phyloP scores from a whole-genome alignment of 1,284 basidiomycete genomes.

The Polyporus tsugae region DNA sequence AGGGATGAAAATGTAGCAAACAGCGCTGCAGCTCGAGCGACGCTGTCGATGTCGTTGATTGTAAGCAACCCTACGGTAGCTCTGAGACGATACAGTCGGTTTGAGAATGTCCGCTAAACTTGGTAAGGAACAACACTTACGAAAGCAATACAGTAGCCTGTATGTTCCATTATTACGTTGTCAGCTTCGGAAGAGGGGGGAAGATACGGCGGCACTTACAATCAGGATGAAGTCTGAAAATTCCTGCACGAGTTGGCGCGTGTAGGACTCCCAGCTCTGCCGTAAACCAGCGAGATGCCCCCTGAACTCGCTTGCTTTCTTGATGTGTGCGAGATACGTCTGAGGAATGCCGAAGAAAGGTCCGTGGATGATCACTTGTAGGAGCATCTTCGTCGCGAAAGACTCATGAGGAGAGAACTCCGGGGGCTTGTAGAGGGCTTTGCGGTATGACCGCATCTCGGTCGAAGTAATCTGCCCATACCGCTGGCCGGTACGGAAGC shows the following conservation, averaged over 20 bases:
- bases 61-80: conserved; percentile 60
- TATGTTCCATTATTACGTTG: conserved; percentile 11
- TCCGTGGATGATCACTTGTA: conserved; percentile 49
- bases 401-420: conserved; percentile 30
- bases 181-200: background rate
- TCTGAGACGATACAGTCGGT: conserved; percentile 43
- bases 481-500: conserved; percentile 53
- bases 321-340: conserved; percentile 58
- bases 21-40: conserved; percentile 50
- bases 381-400: conserved; percentile 30
- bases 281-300: conserved; percentile 57
- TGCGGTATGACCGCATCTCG: conserved; percentile 40
- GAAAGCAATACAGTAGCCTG: conserved; percentile 67
- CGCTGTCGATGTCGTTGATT: conserved; percentile 50
- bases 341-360: conserved; percentile 62
- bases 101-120: background rate
- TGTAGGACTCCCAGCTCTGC: conserved; percentile 56
- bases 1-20: conserved; percentile 58
- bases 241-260: conserved; percentile 56
- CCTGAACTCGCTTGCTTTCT: conserved; percentile 55
- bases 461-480: conserved; percentile 53
- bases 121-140: conserved; percentile 41
- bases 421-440: conserved; percentile 30
- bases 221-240: conserved; percentile 63
- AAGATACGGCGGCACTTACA: conserved; percentile 42